Base-by-base conservation (phyloP, 164 flowering plant genomes). In the Tetracentron sinense region DNA sequence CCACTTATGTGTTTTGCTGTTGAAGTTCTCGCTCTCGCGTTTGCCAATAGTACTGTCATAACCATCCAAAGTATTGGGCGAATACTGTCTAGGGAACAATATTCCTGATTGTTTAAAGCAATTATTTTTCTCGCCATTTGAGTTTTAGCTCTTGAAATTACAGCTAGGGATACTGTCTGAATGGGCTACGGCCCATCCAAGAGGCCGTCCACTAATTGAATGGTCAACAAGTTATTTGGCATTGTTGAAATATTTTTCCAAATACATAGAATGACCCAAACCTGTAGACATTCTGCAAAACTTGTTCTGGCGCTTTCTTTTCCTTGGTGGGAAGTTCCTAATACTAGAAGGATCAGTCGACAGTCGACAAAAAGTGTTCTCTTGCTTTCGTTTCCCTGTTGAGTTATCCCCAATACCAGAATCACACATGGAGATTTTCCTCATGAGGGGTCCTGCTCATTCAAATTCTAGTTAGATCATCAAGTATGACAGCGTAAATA, bases 321-420 rank as follows among this genome's bases (percentile, higher is more conserved):
- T 54, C 25, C 19, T 28, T 53, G 57, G 31, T 26, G 29, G 38
- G 7, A 48, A 44, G 42, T 56, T 59, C 7, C 10, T 29, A 56
- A 26, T 26, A 60, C 27, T 30, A 31, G 50, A 21, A 42, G 27
- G 23, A 46, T 27, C 16, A 15, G 44, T 38, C 8, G 44, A 10
- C 2, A 38, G 14, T 38, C 8, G 44, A 38, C 15, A 38, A 38
- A 38, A 64, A 20, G 35, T 38, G 21, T 67, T 31, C 17, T 42
- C 25, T 21, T 16, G 57, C 54, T 61, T 60, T 38, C 65, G 27
- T 54, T 68, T 68, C 58, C 60, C 55, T 7, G 61, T 20, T 38
- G 60, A 30, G 17, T 38, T 60, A 19, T n/a, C 30, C 10, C 31
- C 58, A 27, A 6, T 20, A 29, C 52, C 17, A 19, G 16, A 50